Evolutionary conservation across 805 yeast genomes (phyloP).

Genomic region (Nakazawaea pomicola): DNA sequence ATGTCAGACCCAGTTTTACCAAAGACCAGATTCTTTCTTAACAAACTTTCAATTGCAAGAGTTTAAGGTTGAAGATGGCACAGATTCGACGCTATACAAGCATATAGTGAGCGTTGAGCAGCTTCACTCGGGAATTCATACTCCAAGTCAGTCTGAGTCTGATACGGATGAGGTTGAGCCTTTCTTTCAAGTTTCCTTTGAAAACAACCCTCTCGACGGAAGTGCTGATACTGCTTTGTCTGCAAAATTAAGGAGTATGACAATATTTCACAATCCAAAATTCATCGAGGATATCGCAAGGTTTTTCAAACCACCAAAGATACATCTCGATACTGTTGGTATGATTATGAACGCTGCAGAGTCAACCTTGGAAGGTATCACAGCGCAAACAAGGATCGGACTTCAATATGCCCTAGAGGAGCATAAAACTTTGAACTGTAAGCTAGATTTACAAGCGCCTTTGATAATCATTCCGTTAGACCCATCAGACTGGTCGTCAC

Average conservation of each 20-base stretch:
- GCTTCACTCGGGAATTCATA: conserved; percentile 35
- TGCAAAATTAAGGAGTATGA: conserved; percentile 78
- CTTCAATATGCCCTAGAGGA: conserved; percentile 91
- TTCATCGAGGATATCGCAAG: conserved; percentile 69
- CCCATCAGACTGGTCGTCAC: conserved; percentile 72
- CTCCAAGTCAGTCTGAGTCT: conserved; percentile 13
- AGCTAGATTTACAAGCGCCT: conserved; percentile 92
- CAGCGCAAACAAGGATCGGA: conserved; percentile 86
- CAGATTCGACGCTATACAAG: conserved; percentile 72
- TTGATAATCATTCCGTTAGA: conserved; percentile 81
- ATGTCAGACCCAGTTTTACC: conserved; percentile 65
- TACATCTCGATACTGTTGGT: conserved; percentile 81
- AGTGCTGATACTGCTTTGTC: conserved; percentile 75
- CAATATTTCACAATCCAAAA: conserved; percentile 82
- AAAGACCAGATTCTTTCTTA: conserved; percentile 74
- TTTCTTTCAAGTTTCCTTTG: conserved; percentile 78
- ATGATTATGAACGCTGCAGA: conserved; percentile 94
- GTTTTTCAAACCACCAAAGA: conserved; percentile 85
- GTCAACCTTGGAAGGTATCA: conserved; percentile 85
- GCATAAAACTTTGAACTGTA: conserved; percentile 83
- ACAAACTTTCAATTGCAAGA: conserved; percentile 73
- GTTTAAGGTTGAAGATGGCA: conserved; percentile 83
- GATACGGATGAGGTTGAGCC: conserved; percentile 39
- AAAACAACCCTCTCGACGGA: conserved; percentile 79
- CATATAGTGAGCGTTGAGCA: conserved; percentile 84